Percentiles rank a stretch among this genome's conserved stretches.
Evolutionary conservation across 2,329 filamentous ascomycete genomes (phyloP).

Genomic region (Parastagonospora avenae): DNA sequence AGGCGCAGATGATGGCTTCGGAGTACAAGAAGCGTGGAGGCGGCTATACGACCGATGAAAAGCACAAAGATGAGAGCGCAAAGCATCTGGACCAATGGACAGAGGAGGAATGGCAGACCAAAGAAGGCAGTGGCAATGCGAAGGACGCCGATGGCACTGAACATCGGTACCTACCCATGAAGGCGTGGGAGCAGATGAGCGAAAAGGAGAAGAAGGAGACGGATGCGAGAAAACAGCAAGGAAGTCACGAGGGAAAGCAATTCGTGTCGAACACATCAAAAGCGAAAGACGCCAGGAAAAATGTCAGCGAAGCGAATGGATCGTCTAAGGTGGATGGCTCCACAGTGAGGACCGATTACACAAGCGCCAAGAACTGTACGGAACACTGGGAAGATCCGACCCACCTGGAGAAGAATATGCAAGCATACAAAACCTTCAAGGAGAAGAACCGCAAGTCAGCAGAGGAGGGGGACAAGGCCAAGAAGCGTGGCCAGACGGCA

Average conservation of each 20-base stretch:
- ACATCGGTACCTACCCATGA: constrained; percentile 47
- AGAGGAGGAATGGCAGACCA: constrained; percentile 58
- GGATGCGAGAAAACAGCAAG: constrained; percentile 52
- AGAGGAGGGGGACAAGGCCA: constrained; percentile 9
- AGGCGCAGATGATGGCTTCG: constrained; percentile 54
- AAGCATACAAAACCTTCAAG: constrained; percentile 36
- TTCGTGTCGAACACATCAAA: neutral
- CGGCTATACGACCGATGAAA: constrained; percentile 53
- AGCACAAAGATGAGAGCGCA: constrained; percentile 52
- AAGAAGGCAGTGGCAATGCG: constrained; percentile 53
- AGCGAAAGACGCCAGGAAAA: no score
- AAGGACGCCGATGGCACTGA: constrained; percentile 31
- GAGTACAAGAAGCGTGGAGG: constrained; percentile 57
- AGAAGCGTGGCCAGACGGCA: constrained; percentile 35
- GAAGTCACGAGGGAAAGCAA: constrained; percentile 39
- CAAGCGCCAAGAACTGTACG: constrained; percentile 35
- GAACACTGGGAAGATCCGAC: constrained; percentile 39
- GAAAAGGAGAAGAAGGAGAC: constrained; percentile 53
- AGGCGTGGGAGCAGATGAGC: constrained; percentile 56
- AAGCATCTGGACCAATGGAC: constrained; percentile 54
- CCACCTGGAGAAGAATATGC: constrained; percentile 29
- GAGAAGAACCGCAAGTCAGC: constrained; percentile 17
- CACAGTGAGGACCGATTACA: constrained; percentile 18
- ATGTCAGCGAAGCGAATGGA: no score
- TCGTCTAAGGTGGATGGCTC: no score